phyloP scores from a whole-genome alignment of 2,329 filamentous ascomycete genomes.

The Colletotrichum paranaense region DNA sequence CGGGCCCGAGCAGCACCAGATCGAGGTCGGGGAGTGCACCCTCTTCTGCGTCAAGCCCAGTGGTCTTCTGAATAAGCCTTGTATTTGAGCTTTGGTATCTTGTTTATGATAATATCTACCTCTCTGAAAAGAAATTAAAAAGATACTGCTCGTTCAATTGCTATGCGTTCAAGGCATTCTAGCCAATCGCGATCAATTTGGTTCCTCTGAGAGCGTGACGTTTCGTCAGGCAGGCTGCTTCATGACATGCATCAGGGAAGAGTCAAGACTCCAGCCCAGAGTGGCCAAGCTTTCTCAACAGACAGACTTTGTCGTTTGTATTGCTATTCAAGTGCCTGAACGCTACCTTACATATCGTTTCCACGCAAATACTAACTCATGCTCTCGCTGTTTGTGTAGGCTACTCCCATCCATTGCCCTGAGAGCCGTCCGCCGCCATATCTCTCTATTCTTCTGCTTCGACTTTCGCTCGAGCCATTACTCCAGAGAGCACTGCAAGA shows the following conservation, averaged over 20 bases:
- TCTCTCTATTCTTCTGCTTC: background rate
- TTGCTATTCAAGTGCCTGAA: background rate
- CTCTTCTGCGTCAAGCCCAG: background rate
- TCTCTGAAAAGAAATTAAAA: too few relatives aligned
- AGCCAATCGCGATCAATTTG: too few relatives aligned
- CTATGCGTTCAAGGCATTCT: too few relatives aligned
- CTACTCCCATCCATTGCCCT: background rate
- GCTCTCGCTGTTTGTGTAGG: background rate
- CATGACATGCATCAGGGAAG: too few relatives aligned
- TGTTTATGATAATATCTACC: too few relatives aligned
- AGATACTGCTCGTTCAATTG: too few relatives aligned
- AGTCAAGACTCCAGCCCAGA: too few relatives aligned
- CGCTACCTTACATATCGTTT: background rate
- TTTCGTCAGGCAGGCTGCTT: too few relatives aligned
- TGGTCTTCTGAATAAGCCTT: background rate
- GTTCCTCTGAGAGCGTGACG: too few relatives aligned
- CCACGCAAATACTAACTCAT: background rate
- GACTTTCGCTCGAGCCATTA: background rate
- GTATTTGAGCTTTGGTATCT: background rate
- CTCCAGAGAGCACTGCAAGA: background rate
- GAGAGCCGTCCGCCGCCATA: too few relatives aligned
- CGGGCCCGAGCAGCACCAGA: background rate
- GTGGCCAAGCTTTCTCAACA: too few relatives aligned
- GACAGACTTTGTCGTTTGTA: too few relatives aligned
- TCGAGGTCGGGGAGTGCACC: background rate